phyloP scores from a whole-genome alignment of 768 basidiomycete genomes.

The Clavulina sp. region DNA sequence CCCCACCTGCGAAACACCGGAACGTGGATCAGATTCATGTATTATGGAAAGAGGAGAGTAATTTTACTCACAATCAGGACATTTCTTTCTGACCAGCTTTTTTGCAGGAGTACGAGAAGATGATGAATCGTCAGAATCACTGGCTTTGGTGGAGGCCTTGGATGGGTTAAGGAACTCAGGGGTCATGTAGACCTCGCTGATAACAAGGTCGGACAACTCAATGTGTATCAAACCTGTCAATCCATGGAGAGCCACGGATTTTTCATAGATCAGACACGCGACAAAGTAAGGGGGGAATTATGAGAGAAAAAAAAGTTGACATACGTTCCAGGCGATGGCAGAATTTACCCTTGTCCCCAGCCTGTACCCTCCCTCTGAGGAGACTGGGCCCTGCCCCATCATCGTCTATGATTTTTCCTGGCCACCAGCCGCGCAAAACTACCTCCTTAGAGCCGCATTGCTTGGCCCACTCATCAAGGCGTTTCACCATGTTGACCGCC shows the following conservation, averaged over 20 bases:
- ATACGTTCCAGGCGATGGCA: constrained; percentile 50
- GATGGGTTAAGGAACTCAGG: constrained; percentile 4
- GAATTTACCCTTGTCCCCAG: constrained; percentile 42
- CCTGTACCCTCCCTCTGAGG: constrained; percentile 46
- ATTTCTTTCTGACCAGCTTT: constrained; percentile 17
- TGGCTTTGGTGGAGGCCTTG: neutral
- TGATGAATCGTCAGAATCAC: constrained; percentile 11
- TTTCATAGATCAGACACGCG: neutral
- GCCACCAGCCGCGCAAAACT: constrained; percentile 58
- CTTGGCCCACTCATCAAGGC: constrained; percentile 65
- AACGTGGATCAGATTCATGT: neutral
- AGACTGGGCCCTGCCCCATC: constrained; percentile 27
- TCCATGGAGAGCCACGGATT: neutral
- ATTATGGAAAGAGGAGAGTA: neutral
- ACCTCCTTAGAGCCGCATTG: constrained; percentile 66
- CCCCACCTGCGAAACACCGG: constrained; percentile 30
- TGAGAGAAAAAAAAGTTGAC: neutral
- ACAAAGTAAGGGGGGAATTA: neutral
- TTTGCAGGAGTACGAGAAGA: too few species aligned
- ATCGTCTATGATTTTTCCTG: constrained; percentile 30
- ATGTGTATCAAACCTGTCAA: constrained; percentile 47
- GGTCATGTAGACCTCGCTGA: constrained; percentile 39
- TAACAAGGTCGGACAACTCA: constrained; percentile 53
- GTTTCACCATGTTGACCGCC: constrained; percentile 49
- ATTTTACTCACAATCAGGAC: constrained; percentile 28